Conservation (phyloP, 139 green algal genomes). For the Spirogloea muscicola region DNA sequence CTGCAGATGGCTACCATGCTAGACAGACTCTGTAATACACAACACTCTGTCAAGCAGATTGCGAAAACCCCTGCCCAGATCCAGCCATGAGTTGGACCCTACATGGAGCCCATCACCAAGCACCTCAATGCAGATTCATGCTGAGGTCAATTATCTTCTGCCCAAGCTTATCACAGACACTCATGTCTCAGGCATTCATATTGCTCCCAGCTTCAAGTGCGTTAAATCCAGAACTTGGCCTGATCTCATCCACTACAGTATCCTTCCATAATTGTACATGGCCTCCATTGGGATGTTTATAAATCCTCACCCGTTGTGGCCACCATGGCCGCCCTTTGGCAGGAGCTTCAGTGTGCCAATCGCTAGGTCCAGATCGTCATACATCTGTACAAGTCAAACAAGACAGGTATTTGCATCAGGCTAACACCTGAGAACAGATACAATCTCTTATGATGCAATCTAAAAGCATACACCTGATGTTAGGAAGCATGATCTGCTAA, state of each 20-base stretch:
- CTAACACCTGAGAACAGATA: no score
- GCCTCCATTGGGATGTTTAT: background rate
- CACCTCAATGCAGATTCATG: no score
- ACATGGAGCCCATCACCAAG: background rate
- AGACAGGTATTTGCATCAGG: no score
- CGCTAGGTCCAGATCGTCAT: slow-evolving; percentile 81
- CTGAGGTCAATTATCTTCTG: no score
- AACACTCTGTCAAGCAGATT: background rate
- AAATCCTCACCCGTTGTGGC: slow-evolving; percentile 74
- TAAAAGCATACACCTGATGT: no score
- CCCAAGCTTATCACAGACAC: no score
- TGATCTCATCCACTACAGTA: background rate
- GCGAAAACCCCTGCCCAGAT: no score
- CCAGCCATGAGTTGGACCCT: background rate
- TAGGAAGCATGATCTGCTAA: no score
- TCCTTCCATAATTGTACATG: background rate
- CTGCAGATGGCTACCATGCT: no score
- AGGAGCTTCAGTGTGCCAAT: slow-evolving; percentile 62
- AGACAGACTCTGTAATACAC: background rate
- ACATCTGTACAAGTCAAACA: slow-evolving; percentile 57
- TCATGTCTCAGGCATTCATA: no score
- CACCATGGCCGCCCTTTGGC: slow-evolving; percentile 77
- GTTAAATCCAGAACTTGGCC: background rate
- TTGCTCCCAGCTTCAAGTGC: no score
- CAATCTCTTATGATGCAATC: no score